Conservation (phyloP, 768 basidiomycete genomes). For the Auriscalpium orientale region DNA sequence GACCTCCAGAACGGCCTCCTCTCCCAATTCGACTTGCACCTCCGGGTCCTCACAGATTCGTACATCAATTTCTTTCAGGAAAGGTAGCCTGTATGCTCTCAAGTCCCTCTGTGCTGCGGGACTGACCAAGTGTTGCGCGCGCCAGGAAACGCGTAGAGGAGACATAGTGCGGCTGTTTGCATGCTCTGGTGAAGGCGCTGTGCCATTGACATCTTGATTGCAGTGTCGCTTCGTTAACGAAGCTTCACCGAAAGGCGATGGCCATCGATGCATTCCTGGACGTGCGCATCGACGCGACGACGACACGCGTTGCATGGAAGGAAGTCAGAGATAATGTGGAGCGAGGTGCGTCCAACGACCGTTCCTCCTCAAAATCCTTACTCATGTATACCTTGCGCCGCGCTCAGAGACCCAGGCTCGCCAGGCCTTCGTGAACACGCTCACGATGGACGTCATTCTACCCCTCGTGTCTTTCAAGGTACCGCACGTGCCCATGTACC, state of each 20-base stretch:
- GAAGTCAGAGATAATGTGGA: slow-evolving; percentile 84
- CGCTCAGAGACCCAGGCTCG: slow-evolving; percentile 64
- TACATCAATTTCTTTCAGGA: slow-evolving; percentile 84
- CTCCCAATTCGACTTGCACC: slow-evolving; percentile 64
- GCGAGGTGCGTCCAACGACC: slow-evolving; percentile 42
- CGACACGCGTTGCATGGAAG: slow-evolving; percentile 67
- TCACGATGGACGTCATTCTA: slow-evolving; percentile 66
- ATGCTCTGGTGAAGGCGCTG: slow-evolving; percentile 2
- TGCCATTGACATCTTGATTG: background rate
- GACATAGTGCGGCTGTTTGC: slow-evolving; percentile 49
- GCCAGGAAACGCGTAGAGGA: slow-evolving; percentile 74
- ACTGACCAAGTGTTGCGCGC: slow-evolving; percentile 7
- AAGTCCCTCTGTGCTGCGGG: slow-evolving; percentile 7
- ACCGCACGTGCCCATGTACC: slow-evolving; percentile 5
- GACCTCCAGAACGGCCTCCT: slow-evolving; percentile 36
- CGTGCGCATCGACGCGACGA: slow-evolving; percentile 57
- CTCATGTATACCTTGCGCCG: background rate
- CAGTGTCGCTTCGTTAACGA: slow-evolving; percentile 70
- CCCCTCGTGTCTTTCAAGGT: slow-evolving; percentile 66
- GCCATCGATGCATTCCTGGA: slow-evolving; percentile 66
- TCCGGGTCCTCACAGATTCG: slow-evolving; percentile 62
- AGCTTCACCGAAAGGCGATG: slow-evolving; percentile 64
- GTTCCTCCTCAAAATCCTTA: background rate
- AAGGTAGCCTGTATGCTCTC: slow-evolving; percentile 39
- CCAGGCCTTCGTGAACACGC: slow-evolving; percentile 66